Conservation (phyloP, 2,329 filamentous ascomycete species). For the Grosmannia clavigera region DNA sequence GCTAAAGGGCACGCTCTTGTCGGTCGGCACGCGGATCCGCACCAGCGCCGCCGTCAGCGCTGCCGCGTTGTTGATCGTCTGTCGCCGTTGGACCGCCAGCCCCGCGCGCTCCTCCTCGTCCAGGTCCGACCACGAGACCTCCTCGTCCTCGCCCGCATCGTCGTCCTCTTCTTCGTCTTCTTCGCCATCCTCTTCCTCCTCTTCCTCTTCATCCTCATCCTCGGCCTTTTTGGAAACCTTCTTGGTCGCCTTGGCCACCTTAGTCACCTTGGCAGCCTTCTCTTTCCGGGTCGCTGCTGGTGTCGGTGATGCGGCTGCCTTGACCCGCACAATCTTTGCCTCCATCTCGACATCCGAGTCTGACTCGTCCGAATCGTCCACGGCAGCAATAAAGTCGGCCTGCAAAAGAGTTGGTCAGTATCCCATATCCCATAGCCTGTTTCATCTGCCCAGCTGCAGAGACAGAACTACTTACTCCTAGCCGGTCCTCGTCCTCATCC, state of each 20-base stretch:
- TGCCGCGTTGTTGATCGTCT: constrained; percentile 94
- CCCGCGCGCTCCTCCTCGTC: constrained; percentile 68
- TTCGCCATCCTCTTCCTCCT: constrained; percentile 9
- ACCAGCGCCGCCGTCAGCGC: constrained; percentile 71
- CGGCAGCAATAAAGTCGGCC: constrained; percentile 38
- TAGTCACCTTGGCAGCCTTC: constrained; percentile 15
- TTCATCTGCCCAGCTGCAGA: background rate
- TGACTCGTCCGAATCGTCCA: constrained; percentile 49
- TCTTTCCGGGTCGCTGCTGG: constrained; percentile 1
- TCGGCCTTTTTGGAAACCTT: constrained; percentile 33
- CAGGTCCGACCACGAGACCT: constrained; percentile 76
- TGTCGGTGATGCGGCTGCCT: background rate
- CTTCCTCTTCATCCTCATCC: constrained; percentile 49
- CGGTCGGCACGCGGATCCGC: constrained; percentile 61
- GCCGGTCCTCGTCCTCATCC: constrained; percentile 17
- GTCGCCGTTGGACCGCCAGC: constrained; percentile 76
- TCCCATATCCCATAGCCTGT: background rate
- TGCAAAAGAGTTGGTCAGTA: constrained; percentile 12
- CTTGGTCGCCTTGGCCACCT: constrained; percentile 23
- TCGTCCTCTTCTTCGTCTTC: constrained; percentile 31
- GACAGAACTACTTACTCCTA: constrained; percentile 10
- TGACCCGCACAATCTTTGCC: constrained; percentile 47
- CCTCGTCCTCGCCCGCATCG: constrained; percentile 53
- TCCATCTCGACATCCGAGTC: constrained; percentile 71
- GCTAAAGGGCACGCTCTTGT: constrained; percentile 53